Conservation (phyloP, 805 yeast species). For the Schwanniomyces sp. region DNA sequence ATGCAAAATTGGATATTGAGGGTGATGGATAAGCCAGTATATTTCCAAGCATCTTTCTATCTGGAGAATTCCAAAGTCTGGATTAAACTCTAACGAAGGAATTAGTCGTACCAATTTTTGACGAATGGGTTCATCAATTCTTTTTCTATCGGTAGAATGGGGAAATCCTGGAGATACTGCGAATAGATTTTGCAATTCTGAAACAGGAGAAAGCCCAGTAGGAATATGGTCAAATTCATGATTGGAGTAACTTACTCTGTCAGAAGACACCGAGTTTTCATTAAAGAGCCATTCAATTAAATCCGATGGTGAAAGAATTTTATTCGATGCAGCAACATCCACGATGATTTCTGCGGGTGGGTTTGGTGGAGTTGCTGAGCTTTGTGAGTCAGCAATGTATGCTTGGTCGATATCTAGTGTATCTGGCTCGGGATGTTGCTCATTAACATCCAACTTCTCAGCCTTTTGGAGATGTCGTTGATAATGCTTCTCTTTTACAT, state of each 20-base stretch:
- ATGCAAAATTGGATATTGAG: slow-evolving; percentile 60
- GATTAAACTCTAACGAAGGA: slow-evolving; percentile 13
- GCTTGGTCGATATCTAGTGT: not conserved
- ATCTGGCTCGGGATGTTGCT: not conserved
- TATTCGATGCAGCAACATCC: not conserved
- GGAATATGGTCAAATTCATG: slow-evolving; percentile 7
- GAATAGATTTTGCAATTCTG: slow-evolving; percentile 15
- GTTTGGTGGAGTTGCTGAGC: not conserved
- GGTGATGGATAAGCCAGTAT: slow-evolving; percentile 59
- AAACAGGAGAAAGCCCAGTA: slow-evolving; percentile 16
- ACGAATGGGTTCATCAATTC: slow-evolving; percentile 12
- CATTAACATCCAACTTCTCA: not conserved
- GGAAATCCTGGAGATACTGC: slow-evolving; percentile 21
- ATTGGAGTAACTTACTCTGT: not conserved
- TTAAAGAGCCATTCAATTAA: slow-evolving; percentile 31
- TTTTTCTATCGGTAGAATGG: slow-evolving; percentile 11
- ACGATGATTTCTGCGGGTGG: not conserved
- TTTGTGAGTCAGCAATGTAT: not conserved
- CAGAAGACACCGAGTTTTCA: slow-evolving; percentile 11
- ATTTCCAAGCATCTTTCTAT: slow-evolving; percentile 23
- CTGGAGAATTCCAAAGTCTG: slow-evolving; percentile 15
- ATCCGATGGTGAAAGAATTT: slow-evolving; percentile 25
- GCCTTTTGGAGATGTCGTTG: slow-evolving; percentile 12
- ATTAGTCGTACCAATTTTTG: slow-evolving; percentile 10
- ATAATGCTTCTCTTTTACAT: slow-evolving; percentile 21